Percentiles rank a stretch among this genome's conserved stretches.
Evolutionary conservation across 139 green algal genomes (phyloP).

Genomic region (Tetraselmis chui): DNA sequence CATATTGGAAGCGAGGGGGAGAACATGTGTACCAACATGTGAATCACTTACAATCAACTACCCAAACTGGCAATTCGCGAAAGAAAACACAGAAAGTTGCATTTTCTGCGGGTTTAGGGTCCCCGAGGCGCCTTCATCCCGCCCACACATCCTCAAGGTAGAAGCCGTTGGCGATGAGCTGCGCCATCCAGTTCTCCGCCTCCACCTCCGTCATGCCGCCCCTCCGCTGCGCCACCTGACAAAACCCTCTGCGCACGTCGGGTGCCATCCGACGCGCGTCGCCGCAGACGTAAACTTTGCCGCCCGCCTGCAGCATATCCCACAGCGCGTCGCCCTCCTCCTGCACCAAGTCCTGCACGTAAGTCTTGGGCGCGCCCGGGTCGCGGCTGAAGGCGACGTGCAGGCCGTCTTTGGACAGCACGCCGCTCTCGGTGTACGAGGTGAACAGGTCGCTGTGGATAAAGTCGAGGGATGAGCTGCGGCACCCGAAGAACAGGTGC

Average conservation of each 20-base stretch:
- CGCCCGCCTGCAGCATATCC: constrained; percentile 4
- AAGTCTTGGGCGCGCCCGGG: constrained; percentile 17
- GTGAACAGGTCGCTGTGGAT: constrained; percentile 6
- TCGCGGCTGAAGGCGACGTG: constrained; percentile 12
- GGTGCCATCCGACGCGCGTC: constrained; percentile 12
- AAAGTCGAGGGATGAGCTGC: constrained; percentile 3
- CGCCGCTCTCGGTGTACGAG: background rate
- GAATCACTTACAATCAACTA: too few relatives aligned
- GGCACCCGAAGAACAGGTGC: constrained; percentile 16
- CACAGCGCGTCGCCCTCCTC: background rate
- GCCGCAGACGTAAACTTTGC: constrained; percentile 20
- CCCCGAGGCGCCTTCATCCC: too few relatives aligned
- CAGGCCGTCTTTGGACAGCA: constrained; percentile 1
- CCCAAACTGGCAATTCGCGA: too few relatives aligned
- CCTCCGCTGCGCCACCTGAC: background rate
- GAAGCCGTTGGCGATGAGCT: background rate
- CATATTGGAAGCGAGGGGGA: too few relatives aligned
- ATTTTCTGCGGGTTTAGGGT: too few relatives aligned
- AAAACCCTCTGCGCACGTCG: constrained; percentile 3
- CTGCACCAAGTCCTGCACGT: constrained; percentile 38
- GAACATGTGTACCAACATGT: too few relatives aligned
- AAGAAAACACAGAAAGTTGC: too few relatives aligned
- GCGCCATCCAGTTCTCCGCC: background rate
- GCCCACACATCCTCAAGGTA: constrained; percentile 3
- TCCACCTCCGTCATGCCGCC: background rate